Evolutionary conservation across 441 rosid species (phyloP).

Genomic region (Lepidium campestre): DNA sequence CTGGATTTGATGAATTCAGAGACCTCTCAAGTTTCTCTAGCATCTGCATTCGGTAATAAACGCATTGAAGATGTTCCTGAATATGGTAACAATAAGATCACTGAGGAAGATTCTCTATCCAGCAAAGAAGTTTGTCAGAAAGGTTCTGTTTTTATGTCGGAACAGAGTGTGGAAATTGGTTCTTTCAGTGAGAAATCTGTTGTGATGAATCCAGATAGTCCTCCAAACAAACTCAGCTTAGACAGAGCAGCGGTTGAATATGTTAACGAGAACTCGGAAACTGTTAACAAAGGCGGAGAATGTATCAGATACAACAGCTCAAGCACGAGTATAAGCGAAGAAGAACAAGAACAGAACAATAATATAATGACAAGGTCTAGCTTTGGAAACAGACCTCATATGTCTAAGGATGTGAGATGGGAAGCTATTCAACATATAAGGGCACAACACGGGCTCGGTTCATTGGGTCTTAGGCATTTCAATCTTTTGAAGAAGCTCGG

Average conservation of each 20-base stretch:
- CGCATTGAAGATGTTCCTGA: neutral
- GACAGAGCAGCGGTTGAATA: slow-evolving; percentile 27
- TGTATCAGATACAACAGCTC: slow-evolving; percentile 71
- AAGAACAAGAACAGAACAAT: slow-evolving; percentile 45
- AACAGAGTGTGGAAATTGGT: slow-evolving; percentile 32
- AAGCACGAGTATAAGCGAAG: slow-evolving; percentile 80
- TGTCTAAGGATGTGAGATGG: slow-evolving; percentile 93
- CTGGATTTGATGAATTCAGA: slow-evolving; percentile 17
- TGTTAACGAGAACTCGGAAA: slow-evolving; percentile 32
- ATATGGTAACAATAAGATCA: slow-evolving; percentile 6
- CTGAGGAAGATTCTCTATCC: slow-evolving; percentile 18
- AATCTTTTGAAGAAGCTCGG: slow-evolving; percentile 91
- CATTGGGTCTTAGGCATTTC: slow-evolving; percentile 70
- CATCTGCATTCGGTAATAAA: neutral
- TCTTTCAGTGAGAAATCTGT: slow-evolving; percentile 32
- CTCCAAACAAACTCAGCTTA: slow-evolving; percentile 32
- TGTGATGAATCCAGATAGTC: slow-evolving; percentile 35
- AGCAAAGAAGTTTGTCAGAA: slow-evolving; percentile 15
- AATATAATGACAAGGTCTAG: slow-evolving; percentile 61
- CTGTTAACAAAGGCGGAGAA: slow-evolving; percentile 61
- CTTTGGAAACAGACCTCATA: slow-evolving; percentile 89
- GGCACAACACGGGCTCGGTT: slow-evolving; percentile 56
- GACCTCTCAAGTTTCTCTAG: slow-evolving; percentile 1
- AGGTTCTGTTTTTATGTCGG: slow-evolving; percentile 13
- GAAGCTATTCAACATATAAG: slow-evolving; percentile 68